Base-by-base conservation (phyloP, 2,329 filamentous ascomycete genomes). In the Penicillium sp. region DNA sequence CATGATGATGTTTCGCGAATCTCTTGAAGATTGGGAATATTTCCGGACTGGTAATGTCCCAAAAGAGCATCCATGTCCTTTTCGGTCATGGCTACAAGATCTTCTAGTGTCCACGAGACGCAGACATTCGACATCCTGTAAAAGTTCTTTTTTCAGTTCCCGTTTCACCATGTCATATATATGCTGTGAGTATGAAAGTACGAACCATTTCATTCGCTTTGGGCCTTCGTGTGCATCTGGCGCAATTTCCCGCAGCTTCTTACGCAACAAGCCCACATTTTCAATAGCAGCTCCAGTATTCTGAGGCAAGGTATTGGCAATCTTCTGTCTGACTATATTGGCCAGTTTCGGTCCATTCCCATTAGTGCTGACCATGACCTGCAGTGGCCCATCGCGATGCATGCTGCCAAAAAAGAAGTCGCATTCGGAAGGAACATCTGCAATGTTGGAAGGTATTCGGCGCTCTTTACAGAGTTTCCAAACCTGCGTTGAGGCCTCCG, bases 351-450 rank as follows among this genome's bases (percentile, higher is more conserved):
- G 94, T 0, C 94, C 94, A 70, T 96, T 97, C 52, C 94, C 94
- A 71, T 97, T 99, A 35, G 94, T 99, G 77, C 90, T 95, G 65
- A 99, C 93, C 94, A 99, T 99, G 67, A 99, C 88, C 78, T 99
- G 94, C 59, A 99, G 75, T 5, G 94, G 94, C 0, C 94, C 94
- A 71, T 99, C 94, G 51, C 94, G 87, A 75, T 99, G 90, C 40
- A 97, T 87, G 70, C 89, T 94, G 61, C 94, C 94, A 76, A 99
- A 99, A 80, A 97, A 99, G 71, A 99, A 99, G 69, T 99, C 94
- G 74, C 94, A 99, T 73, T 99, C 94, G 0, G 91, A 83, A 0
- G 94, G 94, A 3, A 99, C 94, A 70, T 99, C 94, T 63, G 94
- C 94, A 63, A 99, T 96, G 73, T 99, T 99, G 57, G 91, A 92